Evolutionary conservation across 2,329 filamentous ascomycete genomes (phyloP), one percentile per base, ranked within the genome.

Genomic region (Massarina eburnea): DNA sequence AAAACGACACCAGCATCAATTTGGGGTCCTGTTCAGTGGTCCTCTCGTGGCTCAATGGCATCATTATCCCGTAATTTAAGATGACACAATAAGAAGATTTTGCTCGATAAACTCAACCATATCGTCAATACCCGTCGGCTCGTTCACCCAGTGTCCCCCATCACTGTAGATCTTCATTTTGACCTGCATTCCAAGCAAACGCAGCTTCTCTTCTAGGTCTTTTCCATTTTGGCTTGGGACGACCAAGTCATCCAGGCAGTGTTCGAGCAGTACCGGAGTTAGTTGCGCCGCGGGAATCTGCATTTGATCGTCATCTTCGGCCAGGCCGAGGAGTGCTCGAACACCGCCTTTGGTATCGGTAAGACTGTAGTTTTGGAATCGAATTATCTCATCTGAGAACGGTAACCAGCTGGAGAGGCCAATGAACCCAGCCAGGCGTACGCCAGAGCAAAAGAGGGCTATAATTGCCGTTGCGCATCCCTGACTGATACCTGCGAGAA

Each of bases 121-220:
- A 49, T 77, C 73, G 52, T 80, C 72, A 50, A 78, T 73, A 47
- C 76, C 73, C 30, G 76, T 67, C 0, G 75, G 75, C 14, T 77
- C 62, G 45, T 71, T 75, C 49, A 77, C 76, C 74, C 77, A 78
- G 48, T 79, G 76, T 0, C 75, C 56, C 3, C 54, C 58, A 12
- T 58, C 19, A 8, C 54, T 49, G 56, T 79, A 80, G 0, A 49
- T 27, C 42, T 70, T 69, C 70, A 71, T 73, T 7, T 67, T 42
- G 0, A 72, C 71, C 0, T 64, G 18, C 19, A 71, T 49, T 0
- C 70, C 72, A 39, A 77, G 47, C 2, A 51, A 52, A 1, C 54
- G 40, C 17, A 80, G 52, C 27, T 67, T 62, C 1, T 55, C 54
- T 1, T 58, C 58, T 0, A 74, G 64, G 10, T 66, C 57, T n/a